Percentiles rank a stretch among this genome's conserved stretches.
Conservation (phyloP, 768 basidiomycete species). For the Suillus occidentalis region DNA sequence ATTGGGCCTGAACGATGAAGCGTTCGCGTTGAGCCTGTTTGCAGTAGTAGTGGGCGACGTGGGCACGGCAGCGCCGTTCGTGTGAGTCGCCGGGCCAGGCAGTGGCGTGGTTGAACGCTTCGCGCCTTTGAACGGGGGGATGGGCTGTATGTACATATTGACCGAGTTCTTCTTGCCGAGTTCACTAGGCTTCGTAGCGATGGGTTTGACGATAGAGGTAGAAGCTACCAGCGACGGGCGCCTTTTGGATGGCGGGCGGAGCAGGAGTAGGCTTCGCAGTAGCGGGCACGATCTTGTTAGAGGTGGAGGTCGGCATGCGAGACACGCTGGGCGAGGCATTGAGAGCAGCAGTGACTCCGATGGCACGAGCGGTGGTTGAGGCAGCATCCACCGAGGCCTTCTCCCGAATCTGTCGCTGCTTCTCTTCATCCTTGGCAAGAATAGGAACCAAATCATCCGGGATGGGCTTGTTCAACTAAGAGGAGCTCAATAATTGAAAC, state of each 20-base stretch:
- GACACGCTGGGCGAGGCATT: slow-evolving; percentile 49
- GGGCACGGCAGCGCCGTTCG: slow-evolving; percentile 36
- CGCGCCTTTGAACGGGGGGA: slow-evolving; percentile 85
- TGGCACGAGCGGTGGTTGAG: slow-evolving; percentile 66
- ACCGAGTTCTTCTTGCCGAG: slow-evolving; percentile 46
- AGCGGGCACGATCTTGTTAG: slow-evolving; percentile 30
- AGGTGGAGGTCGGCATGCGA: slow-evolving; percentile 33
- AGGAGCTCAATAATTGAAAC: slow-evolving; percentile 1
- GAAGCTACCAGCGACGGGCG: slow-evolving; percentile 17
- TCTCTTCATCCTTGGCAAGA: slow-evolving; percentile 90
- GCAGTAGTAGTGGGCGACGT: slow-evolving; percentile 54
- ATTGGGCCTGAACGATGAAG: slow-evolving; percentile 89
- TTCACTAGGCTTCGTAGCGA: slow-evolving; percentile 29
- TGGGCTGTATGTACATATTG: slow-evolving; percentile 82
- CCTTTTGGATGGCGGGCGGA: slow-evolving; percentile 27
- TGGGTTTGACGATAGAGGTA: slow-evolving; percentile 31
- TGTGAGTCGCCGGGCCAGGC: slow-evolving; percentile 14
- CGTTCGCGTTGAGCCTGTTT: slow-evolving; percentile 81
- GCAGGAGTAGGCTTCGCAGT: slow-evolving; percentile 30
- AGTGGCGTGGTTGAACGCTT: slow-evolving; percentile 38
- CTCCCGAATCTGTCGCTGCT: slow-evolving; percentile 80
- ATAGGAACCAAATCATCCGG: slow-evolving; percentile 93
- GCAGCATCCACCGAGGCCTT: slow-evolving; percentile 70
- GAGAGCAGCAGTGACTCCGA: slow-evolving; percentile 49
- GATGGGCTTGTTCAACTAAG: slow-evolving; percentile 88